These are phyloP conservation scores for Volvariella volvacea DNA, from an alignment of 1,284 basidiomycete species.

Conservation along the genomic window DNA sequence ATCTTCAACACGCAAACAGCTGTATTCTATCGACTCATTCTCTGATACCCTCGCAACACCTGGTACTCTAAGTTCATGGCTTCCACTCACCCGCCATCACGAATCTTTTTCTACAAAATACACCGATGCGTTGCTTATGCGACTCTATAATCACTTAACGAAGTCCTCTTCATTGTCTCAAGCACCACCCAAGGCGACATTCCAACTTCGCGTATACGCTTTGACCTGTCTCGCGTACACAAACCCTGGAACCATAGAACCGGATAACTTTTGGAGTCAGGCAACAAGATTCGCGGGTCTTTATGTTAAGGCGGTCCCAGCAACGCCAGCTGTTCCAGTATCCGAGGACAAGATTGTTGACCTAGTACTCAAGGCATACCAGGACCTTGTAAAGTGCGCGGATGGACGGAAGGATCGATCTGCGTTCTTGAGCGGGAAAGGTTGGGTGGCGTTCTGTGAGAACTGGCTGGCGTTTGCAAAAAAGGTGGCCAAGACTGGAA, in stretches of 20 bases:
- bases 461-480: slow-evolving; percentile 52
- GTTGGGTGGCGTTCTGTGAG: slow-evolving; percentile 59
- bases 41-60: neutral
- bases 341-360: slow-evolving; percentile 27
- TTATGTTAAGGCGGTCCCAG: slow-evolving; percentile 28
- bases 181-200: slow-evolving; percentile 22
- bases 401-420: slow-evolving; percentile 28
- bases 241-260: slow-evolving; percentile 33
- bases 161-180: slow-evolving; percentile 21
- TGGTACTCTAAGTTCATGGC: slow-evolving; percentile 46
- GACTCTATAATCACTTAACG: slow-evolving; percentile 47
- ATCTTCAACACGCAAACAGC: slow-evolving; percentile 8
- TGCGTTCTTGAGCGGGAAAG: slow-evolving; percentile 37
- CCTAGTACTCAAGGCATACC: slow-evolving; percentile 34
- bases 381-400: slow-evolving; percentile 29
- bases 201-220: slow-evolving; percentile 43
- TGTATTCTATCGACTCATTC: neutral
- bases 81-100: slow-evolving; percentile 25
- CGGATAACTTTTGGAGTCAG: slow-evolving; percentile 61
- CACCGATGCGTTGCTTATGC: slow-evolving; percentile 48
- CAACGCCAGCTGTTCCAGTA: slow-evolving; percentile 14
- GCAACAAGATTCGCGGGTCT: slow-evolving; percentile 42
- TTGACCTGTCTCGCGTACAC: slow-evolving; percentile 39
- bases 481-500: slow-evolving; percentile 28
- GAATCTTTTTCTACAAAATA: slow-evolving; percentile 42